Evolutionary conservation across 2,329 filamentous ascomycete genomes (phyloP), one percentile per base, ranked within the genome.

Genomic region (Fusarium tjaetaba): DNA sequence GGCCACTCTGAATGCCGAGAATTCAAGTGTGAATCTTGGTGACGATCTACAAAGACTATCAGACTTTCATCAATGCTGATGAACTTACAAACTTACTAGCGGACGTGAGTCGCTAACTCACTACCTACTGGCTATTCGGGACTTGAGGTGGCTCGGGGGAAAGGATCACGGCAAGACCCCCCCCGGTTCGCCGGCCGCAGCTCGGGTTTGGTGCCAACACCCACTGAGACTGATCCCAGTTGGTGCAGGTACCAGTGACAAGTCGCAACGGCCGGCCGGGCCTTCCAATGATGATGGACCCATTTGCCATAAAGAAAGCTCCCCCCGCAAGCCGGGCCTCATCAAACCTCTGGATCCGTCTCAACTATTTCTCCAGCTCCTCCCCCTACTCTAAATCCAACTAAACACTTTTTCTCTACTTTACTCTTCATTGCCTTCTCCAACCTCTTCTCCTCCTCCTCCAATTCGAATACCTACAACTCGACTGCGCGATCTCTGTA

Each of bases 241-340:
- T 70, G 65, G 75, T 77, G 71, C 76, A 76, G 72, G 75, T 77
- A 75, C 73, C 49, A 68, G 66, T 72, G 61, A 69, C 73, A 70
- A 74, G 67, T 61, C 65, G 60, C 68, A 70, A 57, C 68, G 61
- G 62, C 62, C 62, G 53, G 62, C 62, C 65, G 48, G 60, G 55
- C 55, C 61, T 77, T 68, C 72, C 68, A 77, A 75, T 77, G 65
- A 67, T 46, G 65, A 76, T 72, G 61, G 52, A 70, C 61, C 68
- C 64, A 72, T 72, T 76, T 77, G 42, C 72, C 76, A 78, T 78
- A 78, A 78, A 78, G 76, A 77, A 76, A 72, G 68, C 68, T 72
- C 70, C 74, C 67, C 73, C 76, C 66, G 70, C 70, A 75, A 63
- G 71, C 72, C 53, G 61, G 61, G 74, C 56, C 60, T 77, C 68